A percentile compares a stretch with the other conserved stretches of the same genome.
Conservation (phyloP, 768 basidiomycete species). For the Collybiopsis confluens region DNA sequence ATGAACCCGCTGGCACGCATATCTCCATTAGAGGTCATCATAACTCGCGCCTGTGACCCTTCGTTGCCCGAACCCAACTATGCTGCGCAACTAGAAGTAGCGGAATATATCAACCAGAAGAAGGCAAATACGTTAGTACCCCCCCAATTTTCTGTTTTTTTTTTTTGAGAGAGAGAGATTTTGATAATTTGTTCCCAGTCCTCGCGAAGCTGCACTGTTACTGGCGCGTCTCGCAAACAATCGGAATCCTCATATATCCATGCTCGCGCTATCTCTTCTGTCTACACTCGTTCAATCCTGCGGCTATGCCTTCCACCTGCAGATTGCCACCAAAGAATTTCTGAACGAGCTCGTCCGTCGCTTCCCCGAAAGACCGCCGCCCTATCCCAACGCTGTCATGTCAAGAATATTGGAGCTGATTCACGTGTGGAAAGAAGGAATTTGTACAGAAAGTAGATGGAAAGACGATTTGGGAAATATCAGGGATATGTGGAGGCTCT, state of each 20-base stretch:
- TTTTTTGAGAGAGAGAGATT: too few relatives aligned
- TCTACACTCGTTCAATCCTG: constrained; percentile 93
- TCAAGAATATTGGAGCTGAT: constrained; percentile 89
- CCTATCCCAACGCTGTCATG: constrained; percentile 94
- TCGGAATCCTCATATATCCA: constrained; percentile 86
- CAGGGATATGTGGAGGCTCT: constrained; percentile 91
- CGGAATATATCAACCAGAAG: constrained; percentile 89
- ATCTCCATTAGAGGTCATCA: constrained; percentile 65
- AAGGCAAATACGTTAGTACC: constrained; percentile 87
- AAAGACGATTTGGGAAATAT: constrained; percentile 97
- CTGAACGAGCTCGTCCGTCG: constrained; percentile 96
- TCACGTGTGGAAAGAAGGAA: constrained; percentile 90
- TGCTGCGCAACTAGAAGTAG: constrained; percentile 87
- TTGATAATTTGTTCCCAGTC: constrained; percentile 39
- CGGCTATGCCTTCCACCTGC: constrained; percentile 96
- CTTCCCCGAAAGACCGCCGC: constrained; percentile 96
- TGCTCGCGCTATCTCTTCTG: constrained; percentile 81
- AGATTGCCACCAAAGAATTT: constrained; percentile 96
- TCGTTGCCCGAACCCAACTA: constrained; percentile 87
- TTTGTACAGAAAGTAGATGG: constrained; percentile 86
- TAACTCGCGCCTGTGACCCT: constrained; percentile 84
- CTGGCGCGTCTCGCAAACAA: constrained; percentile 85
- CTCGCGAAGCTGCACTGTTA: constrained; percentile 87
- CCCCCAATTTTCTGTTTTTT: not conserved
- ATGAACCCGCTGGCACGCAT: constrained; percentile 30